phyloP scores from a whole-genome alignment of 305 asterid species.

The Plantago lanceolata region DNA sequence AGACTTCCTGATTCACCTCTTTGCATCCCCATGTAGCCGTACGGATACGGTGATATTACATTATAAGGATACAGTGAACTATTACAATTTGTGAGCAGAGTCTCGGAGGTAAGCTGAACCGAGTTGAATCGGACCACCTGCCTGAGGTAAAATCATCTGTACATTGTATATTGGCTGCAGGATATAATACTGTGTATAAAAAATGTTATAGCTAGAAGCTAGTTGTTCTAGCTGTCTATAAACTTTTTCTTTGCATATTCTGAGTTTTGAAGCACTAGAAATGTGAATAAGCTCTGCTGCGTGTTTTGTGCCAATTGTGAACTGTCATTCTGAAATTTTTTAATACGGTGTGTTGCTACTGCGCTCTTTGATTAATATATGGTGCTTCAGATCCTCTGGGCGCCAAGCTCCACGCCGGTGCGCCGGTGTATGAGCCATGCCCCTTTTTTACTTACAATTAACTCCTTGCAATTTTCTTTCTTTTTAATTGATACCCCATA shows the following conservation, averaged over 20 bases:
- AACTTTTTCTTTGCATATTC: slow-evolving; percentile 24
- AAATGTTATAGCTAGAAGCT: slow-evolving; percentile 20
- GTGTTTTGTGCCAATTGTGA: background rate
- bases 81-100: slow-evolving; percentile 16
- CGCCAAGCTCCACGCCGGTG: too few species aligned
- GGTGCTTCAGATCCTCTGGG: too few species aligned
- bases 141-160: slow-evolving; percentile 24
- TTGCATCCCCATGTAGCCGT: slow-evolving; percentile 21
- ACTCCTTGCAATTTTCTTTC: too few species aligned
- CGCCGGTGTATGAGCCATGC: too few species aligned
- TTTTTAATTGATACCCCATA: too few species aligned
- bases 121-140: background rate
- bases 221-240: slow-evolving; percentile 23
- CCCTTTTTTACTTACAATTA: too few species aligned
- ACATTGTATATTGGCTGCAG: slow-evolving; percentile 29
- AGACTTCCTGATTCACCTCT: slow-evolving; percentile 6
- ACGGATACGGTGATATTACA: slow-evolving; percentile 15
- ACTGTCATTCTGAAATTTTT: too few species aligned
- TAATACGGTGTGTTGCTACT: background rate
- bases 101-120: slow-evolving; percentile 11
- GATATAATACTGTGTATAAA: slow-evolving; percentile 31
- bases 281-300: slow-evolving; percentile 4
- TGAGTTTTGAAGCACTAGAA: slow-evolving; percentile 20
- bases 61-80: slow-evolving; percentile 6
- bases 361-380: too few species aligned